These are phyloP conservation scores for Tuber magnatum DNA, from an alignment of 495 filamentous ascomycete species.

Conservation along the genomic window DNA sequence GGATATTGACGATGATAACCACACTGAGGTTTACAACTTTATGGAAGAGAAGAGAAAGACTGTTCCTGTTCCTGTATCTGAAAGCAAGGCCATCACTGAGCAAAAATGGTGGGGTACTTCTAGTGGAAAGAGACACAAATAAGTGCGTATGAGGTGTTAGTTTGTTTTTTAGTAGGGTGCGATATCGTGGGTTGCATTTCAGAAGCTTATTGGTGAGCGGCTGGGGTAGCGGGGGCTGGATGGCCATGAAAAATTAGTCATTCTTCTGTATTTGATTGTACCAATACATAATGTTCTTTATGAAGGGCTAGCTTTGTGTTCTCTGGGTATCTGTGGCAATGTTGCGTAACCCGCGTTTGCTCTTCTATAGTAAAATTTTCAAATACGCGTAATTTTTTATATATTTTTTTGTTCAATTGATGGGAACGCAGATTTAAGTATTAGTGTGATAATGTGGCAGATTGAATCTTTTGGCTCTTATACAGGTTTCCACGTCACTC, in stretches of 20 bases:
- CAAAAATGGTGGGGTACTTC: conserved; percentile 23
- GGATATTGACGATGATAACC: conserved; percentile 31
- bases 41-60: conserved; percentile 26
- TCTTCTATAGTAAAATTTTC: background rate
- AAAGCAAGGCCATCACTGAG: conserved; percentile 19
- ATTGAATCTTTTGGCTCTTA: background rate
- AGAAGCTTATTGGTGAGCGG: background rate
- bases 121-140: conserved; percentile 29
- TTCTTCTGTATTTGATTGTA: background rate
- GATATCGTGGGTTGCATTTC: background rate
- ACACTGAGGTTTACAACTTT: conserved; percentile 31
- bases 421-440: background rate
- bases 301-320: background rate
- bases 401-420: background rate
- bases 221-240: background rate
- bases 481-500: background rate
- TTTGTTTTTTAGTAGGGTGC: background rate
- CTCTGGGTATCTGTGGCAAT: background rate
- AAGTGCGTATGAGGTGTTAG: background rate
- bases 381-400: background rate
- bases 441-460: background rate
- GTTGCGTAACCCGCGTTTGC: background rate
- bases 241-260: background rate
- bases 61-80: conserved; percentile 16
- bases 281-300: background rate